phyloP scores from a whole-genome alignment of 2,329 filamentous ascomycete species.

The Blastomyces parvus region DNA sequence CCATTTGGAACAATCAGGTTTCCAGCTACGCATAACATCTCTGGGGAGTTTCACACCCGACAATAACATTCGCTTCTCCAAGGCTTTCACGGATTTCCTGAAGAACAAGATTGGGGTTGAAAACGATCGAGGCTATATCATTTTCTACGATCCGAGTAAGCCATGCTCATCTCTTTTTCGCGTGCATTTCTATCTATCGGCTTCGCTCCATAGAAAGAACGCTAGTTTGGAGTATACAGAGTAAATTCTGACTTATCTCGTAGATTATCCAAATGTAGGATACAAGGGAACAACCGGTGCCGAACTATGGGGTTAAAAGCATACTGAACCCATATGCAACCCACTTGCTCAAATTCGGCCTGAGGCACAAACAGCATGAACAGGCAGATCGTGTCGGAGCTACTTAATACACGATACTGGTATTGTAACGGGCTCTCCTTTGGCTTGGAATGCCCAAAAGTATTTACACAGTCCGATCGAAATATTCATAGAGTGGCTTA shows the following conservation, averaged over 20 bases:
- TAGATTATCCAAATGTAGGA: not conserved
- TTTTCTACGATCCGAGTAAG: not conserved
- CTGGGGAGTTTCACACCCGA: not conserved
- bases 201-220: not conserved
- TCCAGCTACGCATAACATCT: constrained; percentile 1
- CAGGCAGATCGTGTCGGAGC: not conserved
- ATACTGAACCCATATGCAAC: not conserved
- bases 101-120: not conserved
- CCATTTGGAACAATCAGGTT: not conserved
- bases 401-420: not conserved
- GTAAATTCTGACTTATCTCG: not conserved
- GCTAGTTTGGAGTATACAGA: not conserved
- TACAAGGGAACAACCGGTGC: not conserved
- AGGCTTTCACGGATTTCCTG: not conserved
- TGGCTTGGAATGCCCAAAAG: not conserved
- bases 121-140: constrained; percentile 4
- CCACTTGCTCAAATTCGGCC: not conserved
- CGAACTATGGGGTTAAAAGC: not conserved
- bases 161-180: not conserved
- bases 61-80: not conserved
- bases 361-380: not conserved
- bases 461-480: not conserved
- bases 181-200: not conserved
- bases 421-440: not conserved
- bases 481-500: not conserved